These are phyloP conservation scores for Alternaria tenuissima DNA, from an alignment of 2,329 filamentous ascomycete genomes.

Conservation along the genomic window DNA sequence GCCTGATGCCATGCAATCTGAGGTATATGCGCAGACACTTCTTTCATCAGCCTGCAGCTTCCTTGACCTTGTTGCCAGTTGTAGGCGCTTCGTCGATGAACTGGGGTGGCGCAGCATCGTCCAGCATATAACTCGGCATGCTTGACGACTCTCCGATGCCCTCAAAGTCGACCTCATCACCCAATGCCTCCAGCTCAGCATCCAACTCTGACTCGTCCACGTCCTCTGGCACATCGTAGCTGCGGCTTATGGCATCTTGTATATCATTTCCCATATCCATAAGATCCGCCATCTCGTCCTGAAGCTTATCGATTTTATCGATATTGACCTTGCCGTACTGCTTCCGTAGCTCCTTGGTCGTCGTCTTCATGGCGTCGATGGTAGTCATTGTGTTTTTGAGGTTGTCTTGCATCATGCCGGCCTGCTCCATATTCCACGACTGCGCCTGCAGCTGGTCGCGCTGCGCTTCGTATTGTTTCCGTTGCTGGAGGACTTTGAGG, in stretches of 20 bases:
- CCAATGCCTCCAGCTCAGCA: slow-evolving; percentile 92
- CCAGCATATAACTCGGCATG: slow-evolving; percentile 86
- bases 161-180: slow-evolving; percentile 92
- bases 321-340: slow-evolving; percentile 98
- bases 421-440: slow-evolving; percentile 99
- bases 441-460: slow-evolving; percentile 93
- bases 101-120: slow-evolving; percentile 80
- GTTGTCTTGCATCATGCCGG: slow-evolving; percentile 98
- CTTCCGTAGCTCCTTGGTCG: slow-evolving; percentile 88
- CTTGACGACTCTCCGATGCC: slow-evolving; percentile 66
- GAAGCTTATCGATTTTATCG: slow-evolving; percentile 95
- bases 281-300: slow-evolving; percentile 98
- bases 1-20: neutral
- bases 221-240: slow-evolving; percentile 95
- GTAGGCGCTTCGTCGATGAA: slow-evolving; percentile 93
- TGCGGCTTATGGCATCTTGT: slow-evolving; percentile 88
- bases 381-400: slow-evolving; percentile 98
- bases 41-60: slow-evolving; percentile 68
- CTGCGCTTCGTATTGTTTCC: slow-evolving; percentile 93
- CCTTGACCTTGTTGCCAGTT: slow-evolving; percentile 74
- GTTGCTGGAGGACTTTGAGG: slow-evolving; percentile 89
- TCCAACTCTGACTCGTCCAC: slow-evolving; percentile 97
- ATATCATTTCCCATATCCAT: slow-evolving; percentile 99
- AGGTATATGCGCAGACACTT: neutral
- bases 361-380: slow-evolving; percentile 96